These are phyloP conservation scores for Oryza officinalis DNA, from an alignment of 176 grass and related monocot species.

Conservation along the genomic window DNA sequence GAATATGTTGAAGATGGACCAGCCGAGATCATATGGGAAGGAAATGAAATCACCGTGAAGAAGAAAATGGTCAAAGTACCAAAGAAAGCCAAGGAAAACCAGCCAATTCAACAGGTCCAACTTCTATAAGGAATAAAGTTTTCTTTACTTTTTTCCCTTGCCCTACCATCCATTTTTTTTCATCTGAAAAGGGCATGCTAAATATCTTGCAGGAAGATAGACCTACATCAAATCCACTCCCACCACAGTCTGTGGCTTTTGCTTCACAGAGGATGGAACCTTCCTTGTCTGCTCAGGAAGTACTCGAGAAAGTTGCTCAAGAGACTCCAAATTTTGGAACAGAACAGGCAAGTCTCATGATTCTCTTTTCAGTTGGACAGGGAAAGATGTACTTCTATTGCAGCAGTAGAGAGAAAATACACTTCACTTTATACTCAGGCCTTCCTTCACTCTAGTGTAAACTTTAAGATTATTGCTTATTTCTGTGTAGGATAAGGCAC, in stretches of 20 bases:
- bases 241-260: conserved; percentile 68
- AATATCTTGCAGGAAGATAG: conserved; percentile 78
- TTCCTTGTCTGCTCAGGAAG: conserved; percentile 71
- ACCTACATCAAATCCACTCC: conserved; percentile 91
- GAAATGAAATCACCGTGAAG: conserved; percentile 96
- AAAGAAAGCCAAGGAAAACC: conserved; percentile 53
- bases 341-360: conserved; percentile 61
- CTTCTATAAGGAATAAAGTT: conserved; percentile 23
- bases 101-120: conserved; percentile 51
- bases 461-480: conserved; percentile 12
- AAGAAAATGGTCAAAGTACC: conserved; percentile 87
- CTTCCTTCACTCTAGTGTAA: conserved; percentile 19
- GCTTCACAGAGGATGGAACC: conserved; percentile 53
- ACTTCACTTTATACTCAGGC: neutral
- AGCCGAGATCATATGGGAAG: conserved; percentile 91
- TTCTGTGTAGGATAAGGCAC: conserved; percentile 86
- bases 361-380: conserved; percentile 15
- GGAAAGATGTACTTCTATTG: conserved; percentile 8
- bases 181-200: conserved; percentile 18
- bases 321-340: conserved; percentile 98
- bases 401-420: conserved; percentile 2
- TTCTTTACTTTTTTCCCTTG: conserved; percentile 1
- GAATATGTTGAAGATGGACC: conserved; percentile 90
- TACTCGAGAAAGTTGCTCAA: conserved; percentile 90
- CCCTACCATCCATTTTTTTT: conserved; percentile 13